Conservation (phyloP, 495 filamentous ascomycete genomes). For the Corynascus novoguineensis region DNA sequence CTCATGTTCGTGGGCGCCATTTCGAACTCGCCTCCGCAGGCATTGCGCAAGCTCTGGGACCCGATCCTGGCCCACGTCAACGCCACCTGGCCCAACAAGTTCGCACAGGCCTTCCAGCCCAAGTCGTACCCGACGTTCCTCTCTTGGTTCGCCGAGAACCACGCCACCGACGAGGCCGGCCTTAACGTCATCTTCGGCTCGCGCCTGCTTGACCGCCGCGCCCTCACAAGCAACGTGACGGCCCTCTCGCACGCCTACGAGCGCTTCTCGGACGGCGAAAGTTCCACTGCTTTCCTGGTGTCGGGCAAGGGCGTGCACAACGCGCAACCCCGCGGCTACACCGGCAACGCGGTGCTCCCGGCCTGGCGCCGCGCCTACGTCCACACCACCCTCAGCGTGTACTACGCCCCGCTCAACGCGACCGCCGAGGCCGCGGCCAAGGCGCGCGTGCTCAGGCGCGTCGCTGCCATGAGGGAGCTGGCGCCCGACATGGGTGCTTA, state of each 20-base stretch:
- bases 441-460: slow-evolving; percentile 36
- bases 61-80: slow-evolving; percentile 35
- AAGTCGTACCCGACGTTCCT: slow-evolving; percentile 40
- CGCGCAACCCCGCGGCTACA: slow-evolving; percentile 37
- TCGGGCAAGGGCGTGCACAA: slow-evolving; percentile 33
- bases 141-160: slow-evolving; percentile 41
- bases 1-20: slow-evolving; percentile 23
- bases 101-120: slow-evolving; percentile 33
- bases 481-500: slow-evolving; percentile 36
- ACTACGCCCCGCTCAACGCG: slow-evolving; percentile 31
- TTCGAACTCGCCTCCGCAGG: slow-evolving; percentile 25
- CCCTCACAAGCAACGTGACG: slow-evolving; percentile 27
- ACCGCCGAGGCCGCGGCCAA: slow-evolving; percentile 36
- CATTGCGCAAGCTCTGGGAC: slow-evolving; percentile 42
- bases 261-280: background rate
- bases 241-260: slow-evolving; percentile 25
- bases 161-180: slow-evolving; percentile 31
- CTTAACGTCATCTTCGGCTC: slow-evolving; percentile 40
- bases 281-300: slow-evolving; percentile 26
- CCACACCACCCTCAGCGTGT: slow-evolving; percentile 25
- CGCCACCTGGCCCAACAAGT: slow-evolving; percentile 42
- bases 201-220: slow-evolving; percentile 33
- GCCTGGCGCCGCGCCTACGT: slow-evolving; percentile 53
- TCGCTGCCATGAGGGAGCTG: slow-evolving; percentile 37
- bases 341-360: slow-evolving; percentile 44